Percentiles rank a stretch among this genome's conserved stretches.
Evolutionary conservation across 192 early-diverging fungal species (phyloP).

Genomic region (Linnemannia schmuckeri): DNA sequence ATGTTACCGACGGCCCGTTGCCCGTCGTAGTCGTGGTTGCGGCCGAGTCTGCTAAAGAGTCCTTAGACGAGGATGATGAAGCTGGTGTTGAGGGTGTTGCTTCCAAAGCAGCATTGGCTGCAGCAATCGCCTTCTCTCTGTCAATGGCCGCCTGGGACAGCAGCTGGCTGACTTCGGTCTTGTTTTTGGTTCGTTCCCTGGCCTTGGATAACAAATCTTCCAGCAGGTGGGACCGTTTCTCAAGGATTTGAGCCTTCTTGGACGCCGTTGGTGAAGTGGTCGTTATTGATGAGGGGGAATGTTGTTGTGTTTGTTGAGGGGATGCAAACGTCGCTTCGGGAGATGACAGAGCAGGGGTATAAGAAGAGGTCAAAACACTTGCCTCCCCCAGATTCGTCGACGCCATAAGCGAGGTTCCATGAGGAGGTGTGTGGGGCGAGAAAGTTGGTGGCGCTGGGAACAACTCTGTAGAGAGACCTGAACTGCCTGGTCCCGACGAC

Average conservation of each 20-base stretch:
- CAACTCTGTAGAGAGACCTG: not conserved
- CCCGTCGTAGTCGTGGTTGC: not conserved
- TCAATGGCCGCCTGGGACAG: conserved; percentile 1
- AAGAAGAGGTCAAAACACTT: conserved; percentile 50
- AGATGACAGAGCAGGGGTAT: conserved; percentile 33
- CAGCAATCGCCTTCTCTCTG: conserved; percentile 11
- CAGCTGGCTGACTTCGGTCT: conserved; percentile 5
- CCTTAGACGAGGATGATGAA: not conserved
- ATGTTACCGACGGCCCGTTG: conserved; percentile 20
- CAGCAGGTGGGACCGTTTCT: conserved; percentile 35
- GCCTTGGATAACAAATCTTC: conserved; percentile 37
- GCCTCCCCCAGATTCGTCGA: conserved; percentile 5
- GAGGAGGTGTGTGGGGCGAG: not conserved
- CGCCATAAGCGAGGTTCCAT: conserved; percentile 22
- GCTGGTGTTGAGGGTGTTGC: not conserved
- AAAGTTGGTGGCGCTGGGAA: not conserved
- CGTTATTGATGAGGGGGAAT: not conserved
- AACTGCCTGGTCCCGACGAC: not conserved
- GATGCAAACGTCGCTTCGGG: conserved; percentile 20
- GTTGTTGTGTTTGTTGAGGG: not conserved
- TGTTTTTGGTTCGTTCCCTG: conserved; percentile 26
- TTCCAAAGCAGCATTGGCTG: not conserved
- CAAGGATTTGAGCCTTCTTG: conserved; percentile 21
- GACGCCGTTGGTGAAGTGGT: conserved; percentile 14
- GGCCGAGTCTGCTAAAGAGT: not conserved